Evolutionary conservation across 2,329 filamentous ascomycete species (phyloP), one percentile per base, ranked within the genome.

Genomic region (Thielaviopsis ethacetica): DNA sequence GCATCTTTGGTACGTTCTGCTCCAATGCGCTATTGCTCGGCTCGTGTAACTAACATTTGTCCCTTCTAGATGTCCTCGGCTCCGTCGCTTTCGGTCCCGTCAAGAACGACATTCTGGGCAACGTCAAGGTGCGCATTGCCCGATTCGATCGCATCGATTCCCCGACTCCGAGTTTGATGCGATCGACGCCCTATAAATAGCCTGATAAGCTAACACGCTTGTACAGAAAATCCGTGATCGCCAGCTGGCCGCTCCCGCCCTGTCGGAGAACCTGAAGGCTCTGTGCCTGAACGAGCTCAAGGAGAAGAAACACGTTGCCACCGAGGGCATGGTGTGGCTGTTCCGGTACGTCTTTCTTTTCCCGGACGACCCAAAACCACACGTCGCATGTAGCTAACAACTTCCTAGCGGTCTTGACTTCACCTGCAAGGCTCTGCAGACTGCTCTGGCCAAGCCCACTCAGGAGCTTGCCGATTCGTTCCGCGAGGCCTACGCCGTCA

Each of bases 321-420:
- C 89, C 13, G 91, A 96, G 73, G 93, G 91, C 58, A 78, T 96
- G 56, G 72, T 97, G 62, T 98, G 93, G 93, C 80, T 96, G 62
- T 79, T 85, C 65, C 86, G 91, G 88, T 94, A 78, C 62, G 78
- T 61, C 51, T 54, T 60, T 15, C 41, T 13, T 21, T 3, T 19
- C 17, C 30, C 30, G 10, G 10, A 10, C 30, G 30, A 34, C 7
- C 10, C 30, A 34, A 34, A 12, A 34, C 30, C 10, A 34, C 30
- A 34, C 5, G 10, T 34, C 30, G 10, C 7, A 34, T 10, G 30
- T 34, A 34, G 30, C 61, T 61, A 61, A 62, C 51, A 34, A 7
- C 19, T 51, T 47, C 24, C 34, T n/a, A 95, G 91, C 63, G 93
- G 86, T 62, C 86, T 97, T 68, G 89, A 96, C 69, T 98, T 98